Evolutionary conservation across 257 asterid species (phyloP).

Genomic region (Coffea canephora): DNA sequence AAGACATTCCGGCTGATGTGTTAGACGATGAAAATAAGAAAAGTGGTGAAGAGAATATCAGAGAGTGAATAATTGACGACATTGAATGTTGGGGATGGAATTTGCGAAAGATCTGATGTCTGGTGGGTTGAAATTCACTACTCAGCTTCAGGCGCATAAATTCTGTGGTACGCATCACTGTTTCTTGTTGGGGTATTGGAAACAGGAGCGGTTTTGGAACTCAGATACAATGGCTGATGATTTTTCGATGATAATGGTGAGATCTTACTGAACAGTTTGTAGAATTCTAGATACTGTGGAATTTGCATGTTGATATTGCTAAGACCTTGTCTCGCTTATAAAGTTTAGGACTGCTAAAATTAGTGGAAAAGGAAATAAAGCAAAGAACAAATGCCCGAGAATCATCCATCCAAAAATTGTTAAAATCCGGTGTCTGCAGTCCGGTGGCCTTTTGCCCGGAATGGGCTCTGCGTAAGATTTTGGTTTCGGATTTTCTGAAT

Average conservation of each 20-base stretch:
- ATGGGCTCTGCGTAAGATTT: no score
- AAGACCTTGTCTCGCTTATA: neutral
- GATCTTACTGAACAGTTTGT: neutral
- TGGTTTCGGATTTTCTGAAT: neutral
- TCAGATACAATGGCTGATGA: neutral
- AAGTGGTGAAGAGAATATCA: conserved; percentile 16
- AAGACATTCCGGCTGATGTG: conserved; percentile 27
- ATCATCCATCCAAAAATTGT: neutral
- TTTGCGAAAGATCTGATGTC: neutral
- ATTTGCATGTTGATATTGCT: neutral
- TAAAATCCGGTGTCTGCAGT: neutral
- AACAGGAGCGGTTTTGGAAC: neutral
- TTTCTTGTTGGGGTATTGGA: neutral
- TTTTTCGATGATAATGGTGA: neutral
- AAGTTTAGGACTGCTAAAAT: neutral
- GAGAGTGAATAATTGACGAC: conserved; percentile 9
- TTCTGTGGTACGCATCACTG: conserved; percentile 8
- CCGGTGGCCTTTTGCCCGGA: neutral
- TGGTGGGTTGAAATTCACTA: neutral
- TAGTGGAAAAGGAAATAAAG: neutral
- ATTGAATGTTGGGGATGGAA: neutral
- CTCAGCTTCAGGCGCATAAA: neutral
- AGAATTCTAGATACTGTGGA: neutral
- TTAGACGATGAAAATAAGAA: conserved; percentile 35
- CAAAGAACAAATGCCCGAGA: neutral